These are phyloP conservation scores for Pseudophaeomoniella oleicola DNA, from an alignment of 2,329 filamentous ascomycete genomes.

Conservation along the genomic window DNA sequence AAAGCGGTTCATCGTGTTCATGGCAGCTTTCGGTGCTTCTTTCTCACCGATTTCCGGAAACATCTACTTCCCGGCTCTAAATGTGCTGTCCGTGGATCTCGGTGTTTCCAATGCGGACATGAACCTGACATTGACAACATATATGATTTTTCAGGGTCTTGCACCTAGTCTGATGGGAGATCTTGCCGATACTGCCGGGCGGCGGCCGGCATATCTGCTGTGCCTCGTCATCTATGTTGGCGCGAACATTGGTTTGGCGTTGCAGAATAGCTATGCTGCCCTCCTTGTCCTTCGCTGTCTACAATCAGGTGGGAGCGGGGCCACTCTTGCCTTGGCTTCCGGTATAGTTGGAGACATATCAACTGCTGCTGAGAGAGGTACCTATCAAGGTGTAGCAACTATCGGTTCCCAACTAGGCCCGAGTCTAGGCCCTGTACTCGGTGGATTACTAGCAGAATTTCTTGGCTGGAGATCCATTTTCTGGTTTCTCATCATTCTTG, in stretches of 20 bases:
- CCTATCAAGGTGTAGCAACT: slow-evolving; percentile 23
- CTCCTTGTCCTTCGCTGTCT: slow-evolving; percentile 22
- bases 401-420: slow-evolving; percentile 24
- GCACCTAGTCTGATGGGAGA: slow-evolving; percentile 37
- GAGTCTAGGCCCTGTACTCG: slow-evolving; percentile 35
- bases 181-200: slow-evolving; percentile 34
- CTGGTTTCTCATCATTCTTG: slow-evolving; percentile 37
- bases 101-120: slow-evolving; percentile 12
- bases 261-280: slow-evolving; percentile 22
- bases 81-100: slow-evolving; percentile 17
- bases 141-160: slow-evolving; percentile 37
- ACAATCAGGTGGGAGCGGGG: slow-evolving; percentile 17
- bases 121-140: slow-evolving; percentile 19
- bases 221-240: slow-evolving; percentile 28
- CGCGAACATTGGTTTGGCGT: slow-evolving; percentile 25
- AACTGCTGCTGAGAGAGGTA: slow-evolving; percentile 24
- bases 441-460: slow-evolving; percentile 30
- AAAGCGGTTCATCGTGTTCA: slow-evolving; percentile 23
- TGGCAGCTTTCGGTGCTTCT: slow-evolving; percentile 24
- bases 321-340: slow-evolving; percentile 24
- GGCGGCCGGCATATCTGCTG: slow-evolving; percentile 36
- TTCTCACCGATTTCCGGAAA: slow-evolving; percentile 30
- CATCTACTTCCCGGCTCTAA: slow-evolving; percentile 32
- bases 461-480: slow-evolving; percentile 39
- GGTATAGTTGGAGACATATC: slow-evolving; percentile 25